Conservation (phyloP, 495 filamentous ascomycete species). For the Xylaria grammica region DNA sequence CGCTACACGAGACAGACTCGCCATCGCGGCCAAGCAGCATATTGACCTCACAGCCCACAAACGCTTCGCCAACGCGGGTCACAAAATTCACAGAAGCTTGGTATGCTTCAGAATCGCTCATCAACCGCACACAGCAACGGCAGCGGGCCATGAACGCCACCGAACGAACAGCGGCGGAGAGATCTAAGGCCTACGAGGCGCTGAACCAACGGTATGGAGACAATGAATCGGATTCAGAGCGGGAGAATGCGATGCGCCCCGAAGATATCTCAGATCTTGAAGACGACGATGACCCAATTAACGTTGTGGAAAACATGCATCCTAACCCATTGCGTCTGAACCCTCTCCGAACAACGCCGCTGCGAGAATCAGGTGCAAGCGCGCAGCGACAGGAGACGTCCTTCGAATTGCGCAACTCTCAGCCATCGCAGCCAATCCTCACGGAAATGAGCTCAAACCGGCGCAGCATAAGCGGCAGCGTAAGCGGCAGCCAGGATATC, state of each 20-base stretch:
- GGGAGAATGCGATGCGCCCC: constrained; percentile 41
- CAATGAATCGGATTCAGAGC: constrained; percentile 45
- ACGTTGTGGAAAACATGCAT: constrained; percentile 35
- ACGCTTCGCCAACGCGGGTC: constrained; percentile 51
- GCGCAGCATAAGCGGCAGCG: constrained; percentile 41
- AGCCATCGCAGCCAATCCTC: constrained; percentile 33
- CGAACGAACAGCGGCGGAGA: constrained; percentile 52
- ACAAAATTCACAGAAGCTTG: constrained; percentile 69
- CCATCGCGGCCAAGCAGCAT: constrained; percentile 36
- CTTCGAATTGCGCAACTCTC: constrained; percentile 34
- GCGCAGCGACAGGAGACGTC: constrained; percentile 33
- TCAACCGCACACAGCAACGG: constrained; percentile 57
- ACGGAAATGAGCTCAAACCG: constrained; percentile 49
- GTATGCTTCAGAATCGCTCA: constrained; percentile 57
- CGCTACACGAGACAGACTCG: constrained; percentile 41
- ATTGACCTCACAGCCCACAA: constrained; percentile 38
- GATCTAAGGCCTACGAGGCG: constrained; percentile 51
- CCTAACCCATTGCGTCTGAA: constrained; percentile 56
- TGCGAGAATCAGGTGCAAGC: constrained; percentile 14
- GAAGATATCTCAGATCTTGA: constrained; percentile 26
- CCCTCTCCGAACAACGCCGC: constrained; percentile 32
- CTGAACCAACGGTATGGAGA: constrained; percentile 54
- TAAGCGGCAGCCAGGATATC: constrained; percentile 41
- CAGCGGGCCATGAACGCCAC: constrained; percentile 31
- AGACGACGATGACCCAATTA: constrained; percentile 33